Percentiles rank a stretch among this genome's conserved stretches.
phyloP scores from a whole-genome alignment of 306 rosid species.

The Acacia crassicarpa region DNA sequence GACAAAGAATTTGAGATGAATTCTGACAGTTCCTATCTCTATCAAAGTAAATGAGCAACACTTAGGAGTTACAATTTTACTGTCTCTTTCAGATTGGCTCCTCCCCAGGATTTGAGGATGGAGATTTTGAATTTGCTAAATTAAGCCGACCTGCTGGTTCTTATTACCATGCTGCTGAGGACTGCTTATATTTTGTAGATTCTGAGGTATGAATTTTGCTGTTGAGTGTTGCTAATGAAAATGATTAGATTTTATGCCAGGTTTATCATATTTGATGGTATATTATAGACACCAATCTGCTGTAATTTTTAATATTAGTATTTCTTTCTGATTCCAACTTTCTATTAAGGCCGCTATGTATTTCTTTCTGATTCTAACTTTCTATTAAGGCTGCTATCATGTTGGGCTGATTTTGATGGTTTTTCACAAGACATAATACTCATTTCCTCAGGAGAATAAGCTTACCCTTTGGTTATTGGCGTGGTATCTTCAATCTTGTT shows the following conservation, averaged over 20 bases:
- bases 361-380: not conserved
- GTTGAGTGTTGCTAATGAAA: not conserved
- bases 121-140: conserved; percentile 80
- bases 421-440: not conserved
- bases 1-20: not conserved
- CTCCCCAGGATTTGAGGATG: conserved; percentile 95
- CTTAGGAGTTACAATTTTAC: not conserved
- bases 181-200: conserved; percentile 86
- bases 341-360: conserved; percentile 15
- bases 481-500: not conserved
- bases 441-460: not conserved
- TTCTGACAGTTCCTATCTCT: not conserved
- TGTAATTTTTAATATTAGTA: not conserved
- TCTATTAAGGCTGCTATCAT: conserved; percentile 15
- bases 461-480: not conserved
- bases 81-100: conserved; percentile 75
- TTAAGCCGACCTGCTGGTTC: conserved; percentile 88
- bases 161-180: conserved; percentile 59
- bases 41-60: conserved; percentile 11
- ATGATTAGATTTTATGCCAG: conserved; percentile 2
- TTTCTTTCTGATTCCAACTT: not conserved
- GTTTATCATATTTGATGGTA: conserved; percentile 17
- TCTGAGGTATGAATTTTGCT: conserved; percentile 72
- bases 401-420: conserved; percentile 4
- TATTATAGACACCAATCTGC: conserved; percentile 1